phyloP scores from a whole-genome alignment of 2,329 filamentous ascomycete species.

The Aureobasidium vineae region DNA sequence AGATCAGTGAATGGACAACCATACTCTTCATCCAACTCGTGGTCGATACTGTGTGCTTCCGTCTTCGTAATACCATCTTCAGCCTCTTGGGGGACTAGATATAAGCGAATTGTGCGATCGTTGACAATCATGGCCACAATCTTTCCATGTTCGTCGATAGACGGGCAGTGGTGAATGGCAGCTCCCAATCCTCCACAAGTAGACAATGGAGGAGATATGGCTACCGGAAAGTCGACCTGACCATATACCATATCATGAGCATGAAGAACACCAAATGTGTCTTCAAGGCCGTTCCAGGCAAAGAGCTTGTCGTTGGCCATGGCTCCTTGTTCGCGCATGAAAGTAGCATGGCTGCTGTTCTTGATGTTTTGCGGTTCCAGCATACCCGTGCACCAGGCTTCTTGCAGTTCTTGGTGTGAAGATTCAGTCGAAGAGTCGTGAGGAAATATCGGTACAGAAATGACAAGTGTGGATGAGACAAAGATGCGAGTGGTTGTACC shows the following conservation, averaged over 20 bases:
- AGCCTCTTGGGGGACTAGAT: conserved; percentile 37
- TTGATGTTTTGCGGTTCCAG: conserved; percentile 42
- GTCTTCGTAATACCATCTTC: conserved; percentile 35
- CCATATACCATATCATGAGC: conserved; percentile 39
- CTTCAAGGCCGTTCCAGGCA: conserved; percentile 41
- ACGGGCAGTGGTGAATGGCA: conserved; percentile 39
- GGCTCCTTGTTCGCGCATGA: conserved; percentile 37
- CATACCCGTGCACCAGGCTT: conserved; percentile 42
- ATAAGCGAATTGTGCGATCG: conserved; percentile 40
- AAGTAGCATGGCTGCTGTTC: conserved; percentile 41
- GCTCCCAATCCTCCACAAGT: conserved; percentile 41
- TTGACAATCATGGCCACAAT: conserved; percentile 43
- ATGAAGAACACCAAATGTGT: conserved; percentile 40
- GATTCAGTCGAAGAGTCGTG: conserved; percentile 34
- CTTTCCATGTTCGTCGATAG: conserved; percentile 40
- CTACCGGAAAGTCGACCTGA: conserved; percentile 41
- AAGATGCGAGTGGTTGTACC: conserved; percentile 42
- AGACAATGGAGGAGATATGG: conserved; percentile 40
- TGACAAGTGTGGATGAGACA: conserved; percentile 38
- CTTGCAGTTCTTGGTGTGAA: conserved; percentile 40
- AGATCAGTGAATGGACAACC: conserved; percentile 41
- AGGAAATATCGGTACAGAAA: conserved; percentile 40
- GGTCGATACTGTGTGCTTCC: conserved; percentile 42
- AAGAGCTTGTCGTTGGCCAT: conserved; percentile 39
- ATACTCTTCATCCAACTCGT: conserved; percentile 41